Evolutionary conservation across 441 rosid genomes (phyloP).

Genomic region (Aleurites moluccanus): DNA sequence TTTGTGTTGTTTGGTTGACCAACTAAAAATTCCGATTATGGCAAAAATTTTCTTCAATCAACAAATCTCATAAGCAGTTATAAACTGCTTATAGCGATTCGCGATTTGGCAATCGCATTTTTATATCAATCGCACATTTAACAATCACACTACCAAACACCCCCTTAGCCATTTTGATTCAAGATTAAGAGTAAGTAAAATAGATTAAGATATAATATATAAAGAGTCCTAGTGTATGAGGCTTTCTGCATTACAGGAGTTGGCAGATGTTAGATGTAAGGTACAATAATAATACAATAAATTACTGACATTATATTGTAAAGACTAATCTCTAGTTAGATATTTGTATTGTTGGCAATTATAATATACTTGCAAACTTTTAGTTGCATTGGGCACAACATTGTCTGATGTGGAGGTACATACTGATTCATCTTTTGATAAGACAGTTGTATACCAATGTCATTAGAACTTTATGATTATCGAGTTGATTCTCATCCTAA

Average conservation of each 20-base stretch:
- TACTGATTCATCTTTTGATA: not conserved
- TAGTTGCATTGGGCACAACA: conserved; percentile 8
- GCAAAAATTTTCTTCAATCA: too few relatives aligned
- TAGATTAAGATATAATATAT: not conserved
- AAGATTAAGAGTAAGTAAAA: not conserved
- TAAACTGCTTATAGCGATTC: too few relatives aligned
- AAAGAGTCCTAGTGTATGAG: not conserved
- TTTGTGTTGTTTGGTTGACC: too few relatives aligned
- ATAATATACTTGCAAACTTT: not conserved
- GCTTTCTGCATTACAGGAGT: not conserved
- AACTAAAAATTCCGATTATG: too few relatives aligned
- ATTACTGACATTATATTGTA: not conserved
- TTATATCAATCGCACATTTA: too few relatives aligned
- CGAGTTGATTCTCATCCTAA: not conserved
- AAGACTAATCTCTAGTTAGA: conserved; percentile 8
- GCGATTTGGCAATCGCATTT: too few relatives aligned
- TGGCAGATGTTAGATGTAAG: not conserved
- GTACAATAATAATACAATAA: not conserved
- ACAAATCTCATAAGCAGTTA: too few relatives aligned
- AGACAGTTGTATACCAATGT: not conserved
- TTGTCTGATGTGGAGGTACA: not conserved
- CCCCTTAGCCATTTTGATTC: conserved; percentile 2
- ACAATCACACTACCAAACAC: too few relatives aligned
- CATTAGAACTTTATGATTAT: not conserved
- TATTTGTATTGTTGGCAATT: not conserved